Percentiles rank a stretch among this genome's conserved stretches.
Conservation (phyloP, 805 yeast species). For the Kodamaea jinghongensis region DNA sequence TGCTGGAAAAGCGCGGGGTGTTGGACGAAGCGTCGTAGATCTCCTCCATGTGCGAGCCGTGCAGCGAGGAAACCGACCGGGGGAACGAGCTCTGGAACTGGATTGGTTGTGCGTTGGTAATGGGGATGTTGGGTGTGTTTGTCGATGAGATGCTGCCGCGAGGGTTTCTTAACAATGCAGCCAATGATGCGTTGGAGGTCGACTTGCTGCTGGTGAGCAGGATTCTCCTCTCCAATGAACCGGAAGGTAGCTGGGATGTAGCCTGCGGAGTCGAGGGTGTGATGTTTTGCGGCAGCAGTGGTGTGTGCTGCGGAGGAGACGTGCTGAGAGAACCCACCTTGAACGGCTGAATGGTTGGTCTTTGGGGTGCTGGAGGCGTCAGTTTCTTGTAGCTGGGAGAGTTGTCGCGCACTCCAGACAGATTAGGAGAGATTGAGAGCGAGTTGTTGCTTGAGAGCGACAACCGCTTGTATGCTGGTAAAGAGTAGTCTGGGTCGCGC, state of each 20-base stretch:
- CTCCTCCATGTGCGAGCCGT: constrained; percentile 36
- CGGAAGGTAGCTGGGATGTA: constrained; percentile 1
- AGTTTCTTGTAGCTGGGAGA: constrained; percentile 8
- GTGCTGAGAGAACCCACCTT: constrained; percentile 57
- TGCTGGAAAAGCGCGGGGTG: constrained; percentile 65
- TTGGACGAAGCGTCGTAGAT: constrained; percentile 29
- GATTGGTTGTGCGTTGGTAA: constrained; percentile 13
- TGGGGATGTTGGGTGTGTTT: constrained; percentile 25
- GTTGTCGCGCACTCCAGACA: constrained; percentile 12
- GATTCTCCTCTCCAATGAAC: constrained; percentile 36
- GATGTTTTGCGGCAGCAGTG: constrained; percentile 1
- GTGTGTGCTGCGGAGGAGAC: constrained; percentile 31
- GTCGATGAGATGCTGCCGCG: constrained; percentile 41
- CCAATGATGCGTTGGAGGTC: constrained; percentile 52
- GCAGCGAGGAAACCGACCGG: constrained; percentile 38
- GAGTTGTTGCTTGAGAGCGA: constrained; percentile 14
- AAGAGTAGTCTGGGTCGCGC: not conserved
- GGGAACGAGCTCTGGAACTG: constrained; percentile 24
- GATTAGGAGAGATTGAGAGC: constrained; percentile 27
- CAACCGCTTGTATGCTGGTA: constrained; percentile 13
- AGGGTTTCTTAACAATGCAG: constrained; percentile 51
- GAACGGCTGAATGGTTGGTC: constrained; percentile 54
- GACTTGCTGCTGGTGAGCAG: constrained; percentile 47
- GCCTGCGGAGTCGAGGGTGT: constrained; percentile 7
- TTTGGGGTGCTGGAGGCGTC: constrained; percentile 15